Conservation (phyloP, 2,329 filamentous ascomycete genomes). For the Zopfia rhizophila region DNA sequence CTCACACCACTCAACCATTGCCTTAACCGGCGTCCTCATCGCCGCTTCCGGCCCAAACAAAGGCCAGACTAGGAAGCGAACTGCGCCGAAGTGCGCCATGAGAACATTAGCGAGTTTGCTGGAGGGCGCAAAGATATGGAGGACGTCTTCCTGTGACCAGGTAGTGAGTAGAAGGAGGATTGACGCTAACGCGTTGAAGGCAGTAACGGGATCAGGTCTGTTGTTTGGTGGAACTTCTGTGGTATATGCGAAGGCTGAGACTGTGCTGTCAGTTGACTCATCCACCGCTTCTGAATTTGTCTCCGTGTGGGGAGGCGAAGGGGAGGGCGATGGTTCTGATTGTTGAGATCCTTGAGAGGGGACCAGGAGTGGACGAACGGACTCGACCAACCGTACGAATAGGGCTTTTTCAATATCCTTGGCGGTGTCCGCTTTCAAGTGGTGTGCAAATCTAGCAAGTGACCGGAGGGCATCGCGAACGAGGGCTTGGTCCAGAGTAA, state of each 20-base stretch:
- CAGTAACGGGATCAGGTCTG: conserved; percentile 7
- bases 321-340: no score
- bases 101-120: conserved; percentile 29
- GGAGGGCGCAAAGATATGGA: conserved; percentile 23
- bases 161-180: conserved; percentile 28
- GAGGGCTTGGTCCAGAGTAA: conserved; percentile 23
- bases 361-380: conserved; percentile 22
- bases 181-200: conserved; percentile 29
- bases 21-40: conserved; percentile 23
- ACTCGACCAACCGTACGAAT: conserved; percentile 20
- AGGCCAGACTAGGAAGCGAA: conserved; percentile 27
- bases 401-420: conserved; percentile 27
- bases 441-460: conserved; percentile 13
- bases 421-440: conserved; percentile 1
- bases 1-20: conserved; percentile 52
- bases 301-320: no score
- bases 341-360: no score
- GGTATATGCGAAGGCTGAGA: no score
- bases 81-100: conserved; percentile 27
- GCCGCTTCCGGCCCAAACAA: conserved; percentile 21
- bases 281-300: no score
- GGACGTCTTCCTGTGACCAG: conserved; percentile 29
- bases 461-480: conserved; percentile 23
- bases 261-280: no score
- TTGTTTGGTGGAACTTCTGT: conserved; percentile 13